phyloP scores from a whole-genome alignment of 2,329 filamentous ascomycete genomes.

The Talaromyces verruculosus region DNA sequence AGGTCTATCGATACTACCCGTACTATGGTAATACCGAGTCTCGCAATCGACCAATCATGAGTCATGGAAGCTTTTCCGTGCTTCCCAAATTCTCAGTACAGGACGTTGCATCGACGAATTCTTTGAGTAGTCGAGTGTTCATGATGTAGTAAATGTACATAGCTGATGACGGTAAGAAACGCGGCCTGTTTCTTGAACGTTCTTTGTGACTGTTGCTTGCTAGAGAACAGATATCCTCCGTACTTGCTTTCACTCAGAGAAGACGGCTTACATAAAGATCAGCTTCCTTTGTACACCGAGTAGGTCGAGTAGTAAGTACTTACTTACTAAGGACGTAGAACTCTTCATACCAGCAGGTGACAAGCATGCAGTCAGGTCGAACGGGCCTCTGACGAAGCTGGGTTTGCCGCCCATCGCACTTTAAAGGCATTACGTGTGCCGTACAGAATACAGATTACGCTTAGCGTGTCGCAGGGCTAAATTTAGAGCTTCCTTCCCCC shows the following conservation, averaged over 20 bases:
- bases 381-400: conserved; percentile 18
- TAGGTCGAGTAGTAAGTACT: neutral
- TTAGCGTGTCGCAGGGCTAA: conserved; percentile 33
- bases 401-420: conserved; percentile 35
- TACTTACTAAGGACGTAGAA: neutral
- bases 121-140: neutral
- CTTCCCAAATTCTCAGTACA: conserved; percentile 1
- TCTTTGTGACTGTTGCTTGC: neutral
- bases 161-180: neutral
- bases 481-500: conserved; percentile 34
- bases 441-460: conserved; percentile 2
- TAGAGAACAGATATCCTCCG: neutral
- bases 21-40: neutral
- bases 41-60: conserved; percentile 3
- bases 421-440: conserved; percentile 3
- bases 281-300: neutral
- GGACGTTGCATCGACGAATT: conserved; percentile 11
- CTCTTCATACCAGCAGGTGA: neutral
- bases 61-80: neutral
- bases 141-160: neutral
- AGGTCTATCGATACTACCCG: conserved; percentile 1
- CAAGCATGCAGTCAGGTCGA: conserved; percentile 4
- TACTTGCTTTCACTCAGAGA: neutral
- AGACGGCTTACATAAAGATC: neutral
- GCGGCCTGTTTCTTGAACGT: neutral